Base-by-base conservation (phyloP, 345 rosid genomes). In the Hypericum perforatum region DNA sequence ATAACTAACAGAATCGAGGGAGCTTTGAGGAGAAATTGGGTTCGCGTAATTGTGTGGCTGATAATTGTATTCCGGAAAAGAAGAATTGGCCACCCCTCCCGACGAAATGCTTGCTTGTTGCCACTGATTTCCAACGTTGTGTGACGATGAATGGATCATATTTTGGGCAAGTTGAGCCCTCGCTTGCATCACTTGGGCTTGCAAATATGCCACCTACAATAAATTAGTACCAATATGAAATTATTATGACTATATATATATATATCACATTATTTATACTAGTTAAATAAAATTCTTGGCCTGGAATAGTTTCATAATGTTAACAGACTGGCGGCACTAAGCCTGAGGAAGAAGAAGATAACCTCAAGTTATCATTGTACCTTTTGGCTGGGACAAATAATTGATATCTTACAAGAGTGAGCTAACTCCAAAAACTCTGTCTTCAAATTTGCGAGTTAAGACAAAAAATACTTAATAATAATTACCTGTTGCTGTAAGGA, bases 401-500 rank as follows among this genome's bases (percentile, higher is more conserved):
- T n/a, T n/a, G n/a, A n/a, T n/a, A n/a, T n/a, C n/a, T n/a, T n/a
- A n/a, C n/a, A n/a, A n/a, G n/a, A n/a, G n/a, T n/a, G n/a, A n/a
- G n/a, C n/a, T n/a, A n/a, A n/a, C n/a, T n/a, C n/a, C n/a, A n/a
- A n/a, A n/a, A n/a, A n/a, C n/a, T n/a, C n/a, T n/a, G 44, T 22
- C 43, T 42, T 11, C 12, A 41, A 10, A 32, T 13, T 42, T 29
- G 0, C 32, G 37, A 42, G 39, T 39, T 2, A 46, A 11, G 16
- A 43, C 43, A 6, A 11, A 45, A 10, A 10, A 32, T 7, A 15
- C 9, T 7, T 8, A 11, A 9, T 10, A 22, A 22, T 16, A 42
- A 12, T 15, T 16, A 84, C 92, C 82, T 84, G 87, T 41, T 84
- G 86, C 56, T 81, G 92, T 54, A 84, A 71, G 64, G 82, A 70